Evolutionary conservation across 495 filamentous ascomycete species (phyloP), one percentile per base, ranked within the genome.

Genomic region (Lophiotrema nucula): DNA sequence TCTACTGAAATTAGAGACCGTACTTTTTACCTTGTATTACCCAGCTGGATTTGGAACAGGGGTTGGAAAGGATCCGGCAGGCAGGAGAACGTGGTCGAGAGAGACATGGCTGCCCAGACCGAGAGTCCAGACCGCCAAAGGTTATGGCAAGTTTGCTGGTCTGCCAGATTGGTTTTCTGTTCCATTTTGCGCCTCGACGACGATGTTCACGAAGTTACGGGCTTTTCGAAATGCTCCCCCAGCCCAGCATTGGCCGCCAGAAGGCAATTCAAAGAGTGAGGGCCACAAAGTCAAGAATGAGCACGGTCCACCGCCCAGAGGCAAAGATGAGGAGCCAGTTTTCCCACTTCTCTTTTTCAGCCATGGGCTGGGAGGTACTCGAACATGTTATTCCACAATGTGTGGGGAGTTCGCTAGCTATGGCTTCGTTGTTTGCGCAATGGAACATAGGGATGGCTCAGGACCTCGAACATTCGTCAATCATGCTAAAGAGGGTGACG

Each of bases 201-300:
- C 72, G 10, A 78, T 80, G 72, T 81, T 81, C 48, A 82, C 81
- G 39, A 81, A 83, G 60, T 50, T 84, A 23, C 81, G 79, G 4
- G 79, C 78, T 11, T 80, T 77, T 58, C 72, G 79, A 37, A 85
- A 86, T 42, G 62, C 76, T n/a, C 62, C 65, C 13, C 52, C 74
- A 16, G 74, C 76, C 6, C 58, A 57, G 4, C 69, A 77, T 58
- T 77, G 73, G 71, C 76, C 74, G 28, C 67, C 72, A 5, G 38
- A 58, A n/a, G 56, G 64, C 1, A 64, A 72, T 33, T 56, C 54
- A 3, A 48, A 53, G 46, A 22, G 60, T 6, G 56, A 25, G 1
- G 67, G 69, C 2, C 47, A 47, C 21, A 62, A 69, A 27, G 69
- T 66, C n/a, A 73, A 72, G 47, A 62, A 69, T 18, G 16, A 50